Base-by-base conservation (phyloP, 768 basidiomycete genomes). In the Boletales sp. region DNA sequence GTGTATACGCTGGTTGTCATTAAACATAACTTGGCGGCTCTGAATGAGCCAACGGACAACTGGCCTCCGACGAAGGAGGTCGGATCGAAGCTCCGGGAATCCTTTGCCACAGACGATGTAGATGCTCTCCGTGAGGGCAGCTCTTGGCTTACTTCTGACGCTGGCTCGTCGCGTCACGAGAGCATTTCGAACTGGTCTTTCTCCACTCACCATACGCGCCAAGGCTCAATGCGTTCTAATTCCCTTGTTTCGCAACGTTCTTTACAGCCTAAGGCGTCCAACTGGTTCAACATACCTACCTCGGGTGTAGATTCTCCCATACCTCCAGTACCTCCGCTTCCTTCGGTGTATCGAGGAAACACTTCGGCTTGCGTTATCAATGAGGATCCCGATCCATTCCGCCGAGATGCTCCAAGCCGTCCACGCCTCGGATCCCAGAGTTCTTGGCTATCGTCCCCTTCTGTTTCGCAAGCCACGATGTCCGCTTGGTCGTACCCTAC, bases 131-230 rank as follows among this genome's bases (percentile, higher is more conserved):
- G 82, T 18, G 87, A 89, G 55, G 86, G 86, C 44, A 81, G 80
- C 43, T 87, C 87, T n/a, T 89, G 87, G 86, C 80, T 90, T 52
- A 86, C 87, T 1, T 88, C 87, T 42, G 75, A 78, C 38, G 72
- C 80, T 6, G 74, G 74, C 55, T 73, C 73, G 15, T 75, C 78
- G 47, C 74, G 74, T 39, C 74, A 74, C 24, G 75, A 78, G 39
- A 86, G 85, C 1, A 64, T 80, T 24, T 88, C 86, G 8, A 78
- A 78, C 15, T 87, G 84, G 79, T 87, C 86, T 1, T 86, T 87
- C 66, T 83, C 84, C 2, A 87, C 85, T 2, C 80, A 82, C 58
- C 77, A 81, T 42, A 81, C 81, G 2, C 73, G 55, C 11, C 58
- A 62, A 40, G 45, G 36, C 18, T 61, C 54, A 1, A 38, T 37